Percentiles rank a stretch among this genome's conserved stretches.
Conservation (phyloP, 2,329 filamentous ascomycete species). For the Apiospora marii region DNA sequence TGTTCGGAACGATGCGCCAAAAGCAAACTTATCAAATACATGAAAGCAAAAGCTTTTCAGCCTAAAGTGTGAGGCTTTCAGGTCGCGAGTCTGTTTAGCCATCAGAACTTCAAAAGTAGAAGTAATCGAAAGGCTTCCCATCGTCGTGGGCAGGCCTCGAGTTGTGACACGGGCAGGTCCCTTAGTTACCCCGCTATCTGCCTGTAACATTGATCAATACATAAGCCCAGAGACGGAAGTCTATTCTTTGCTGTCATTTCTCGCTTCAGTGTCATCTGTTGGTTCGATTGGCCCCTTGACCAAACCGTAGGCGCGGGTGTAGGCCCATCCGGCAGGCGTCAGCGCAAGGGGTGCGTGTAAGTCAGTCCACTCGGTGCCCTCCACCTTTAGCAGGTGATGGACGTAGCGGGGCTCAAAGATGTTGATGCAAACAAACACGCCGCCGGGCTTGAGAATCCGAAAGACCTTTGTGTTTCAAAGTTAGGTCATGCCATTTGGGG, state of each 20-base stretch:
- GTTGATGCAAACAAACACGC: conserved; percentile 12
- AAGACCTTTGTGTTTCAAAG: not conserved
- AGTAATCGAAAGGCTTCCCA: too few species aligned
- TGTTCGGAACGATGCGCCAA: not conserved
- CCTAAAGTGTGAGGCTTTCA: too few species aligned
- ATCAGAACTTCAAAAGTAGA: too few species aligned
- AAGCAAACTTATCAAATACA: not conserved
- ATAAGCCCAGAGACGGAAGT: too few species aligned
- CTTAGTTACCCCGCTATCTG: not conserved
- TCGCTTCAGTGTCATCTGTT: not conserved
- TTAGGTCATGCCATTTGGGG: not conserved
- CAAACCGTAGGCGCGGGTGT: not conserved
- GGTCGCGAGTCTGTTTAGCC: too few species aligned
- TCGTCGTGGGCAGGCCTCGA: too few species aligned
- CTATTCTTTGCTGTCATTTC: not conserved
- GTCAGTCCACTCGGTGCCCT: conserved; percentile 20
- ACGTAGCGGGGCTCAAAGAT: conserved; percentile 23
- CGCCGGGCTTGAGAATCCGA: conserved; percentile 20
- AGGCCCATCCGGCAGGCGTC: conserved; percentile 17
- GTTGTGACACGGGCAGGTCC: too few species aligned
- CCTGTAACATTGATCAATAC: not conserved
- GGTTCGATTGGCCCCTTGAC: not conserved
- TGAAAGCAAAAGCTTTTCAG: too few species aligned
- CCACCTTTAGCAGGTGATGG: conserved; percentile 19
- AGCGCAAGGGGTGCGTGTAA: conserved; percentile 16